Evolutionary conservation across 345 rosid genomes (phyloP).

Genomic region (Camelina hispida): DNA sequence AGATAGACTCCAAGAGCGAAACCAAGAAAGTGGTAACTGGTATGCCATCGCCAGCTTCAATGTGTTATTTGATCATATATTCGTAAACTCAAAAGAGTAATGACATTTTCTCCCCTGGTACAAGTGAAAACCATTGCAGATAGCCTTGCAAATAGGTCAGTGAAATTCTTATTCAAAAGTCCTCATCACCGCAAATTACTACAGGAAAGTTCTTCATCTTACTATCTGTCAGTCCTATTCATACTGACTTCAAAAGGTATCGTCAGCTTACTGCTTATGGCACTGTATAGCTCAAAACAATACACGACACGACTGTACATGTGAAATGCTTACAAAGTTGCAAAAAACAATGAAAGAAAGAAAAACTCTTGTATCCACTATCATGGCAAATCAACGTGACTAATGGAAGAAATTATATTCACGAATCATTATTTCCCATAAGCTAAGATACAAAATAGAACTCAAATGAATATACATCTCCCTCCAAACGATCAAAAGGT

Average conservation of each 20-base stretch:
- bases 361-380: constrained; percentile 8
- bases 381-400: constrained; percentile 8
- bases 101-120: background rate
- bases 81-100: background rate
- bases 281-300: constrained; percentile 3
- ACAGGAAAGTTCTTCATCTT: constrained; percentile 53
- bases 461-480: constrained; percentile 28
- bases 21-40: constrained; percentile 2
- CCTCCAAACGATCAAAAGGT: constrained; percentile 33
- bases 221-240: constrained; percentile 46
- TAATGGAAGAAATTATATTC: constrained; percentile 21
- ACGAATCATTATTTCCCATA: constrained; percentile 24
- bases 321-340: background rate
- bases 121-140: background rate
- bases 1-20: background rate
- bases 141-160: constrained; percentile 20
- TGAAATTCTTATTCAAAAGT: constrained; percentile 48
- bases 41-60: background rate
- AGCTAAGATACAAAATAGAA: constrained; percentile 28
- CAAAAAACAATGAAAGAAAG: background rate
- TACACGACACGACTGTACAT: too few species aligned
- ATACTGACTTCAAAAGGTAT: background rate
- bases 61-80: background rate
- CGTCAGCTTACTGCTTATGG: background rate
- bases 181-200: constrained; percentile 47